Base-by-base conservation (phyloP, 345 rosid genomes). In the Melastoma malabathricum region DNA sequence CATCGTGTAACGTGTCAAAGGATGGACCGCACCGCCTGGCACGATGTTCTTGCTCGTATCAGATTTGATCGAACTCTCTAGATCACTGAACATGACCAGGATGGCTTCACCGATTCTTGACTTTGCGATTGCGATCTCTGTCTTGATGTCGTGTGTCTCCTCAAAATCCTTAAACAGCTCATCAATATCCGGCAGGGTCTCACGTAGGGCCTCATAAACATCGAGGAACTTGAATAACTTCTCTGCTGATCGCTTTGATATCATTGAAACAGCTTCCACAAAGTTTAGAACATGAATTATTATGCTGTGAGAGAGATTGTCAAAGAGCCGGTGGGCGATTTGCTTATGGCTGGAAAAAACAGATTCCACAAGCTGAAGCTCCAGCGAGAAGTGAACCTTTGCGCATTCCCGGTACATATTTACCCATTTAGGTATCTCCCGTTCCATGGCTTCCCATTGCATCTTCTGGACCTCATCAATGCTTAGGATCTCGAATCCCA, bases 21-120 rank as follows among this genome's bases (percentile, higher is more conserved):
- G 98, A 54, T 90, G 98, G 34, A 86, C 92, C 0, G 96, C 94
- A 0, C 96, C 98, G 12, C 94, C 94, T 0, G 94, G 96, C 22
- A 86, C 94, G 0, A 80, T 74, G 13, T 76, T 86, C 60, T 72
- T 86, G 18, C 76, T 83, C 0, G 81, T 68, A 46, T 86, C 98
- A 0, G 84, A 76, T 56, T 70, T 74, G 63, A 90, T 86, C 2
- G 89, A 80, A 47, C 72, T 70, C 64, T 90, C 96, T 7, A 90
- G 65, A 62, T 86, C 92, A 22, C 71, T 62, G 44, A 90, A 86
- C 10, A 80, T 80, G 61, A 59, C 52, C 43, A 86, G 75, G 0
- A 82, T 82, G 0, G 89, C 78, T 63, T 86, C 98, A 2, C 98
- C 96, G 4, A 86, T 63, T 25, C 83, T 70, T 10, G 71, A 63